Evolutionary conservation across 805 yeast species (phyloP), one percentile per base, ranked within the genome.

Genomic region (Myxozyma vanderwaltii): DNA sequence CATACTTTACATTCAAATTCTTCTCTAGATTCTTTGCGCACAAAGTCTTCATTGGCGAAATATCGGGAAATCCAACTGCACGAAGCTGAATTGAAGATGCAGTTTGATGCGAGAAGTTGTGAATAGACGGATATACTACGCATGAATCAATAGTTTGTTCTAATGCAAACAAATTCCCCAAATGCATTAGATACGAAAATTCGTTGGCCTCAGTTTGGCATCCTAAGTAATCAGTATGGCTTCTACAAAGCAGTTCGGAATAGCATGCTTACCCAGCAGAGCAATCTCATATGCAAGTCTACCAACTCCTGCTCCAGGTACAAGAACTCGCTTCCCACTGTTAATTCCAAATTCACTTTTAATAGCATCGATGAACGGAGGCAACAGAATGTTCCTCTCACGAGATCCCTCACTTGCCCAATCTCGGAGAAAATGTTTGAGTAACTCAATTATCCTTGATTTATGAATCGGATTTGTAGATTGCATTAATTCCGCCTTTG

Each of bases 291-390:
- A 85, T 1, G 96, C 85, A 0, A 90, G 74, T 64, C 90, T 76
- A 0, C 96, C 96, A 26, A 88, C 76, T 0, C 98, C 98, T 1
- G 94, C 82, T 0, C 98, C 98, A 0, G 98, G 97, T 0, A 89
- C 81, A 3, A 91, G 73, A 0, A 89, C 78, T 12, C 82, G 72
- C n/a, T 47, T 61, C 43, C 17, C 54, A 7, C 63, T 51, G 4
- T 61, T 60, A 23, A 49, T 5, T 40, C 76, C 63, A 75, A 71
- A 41, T 72, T 64, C 56, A 3, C 64, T 51, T 2, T 72, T 68
- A 21, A 86, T 70, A 45, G 82, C 82, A 0, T 64, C 48, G 1
- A 69, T 66, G 15, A 89, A 76, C 63, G 84, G 90, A 0, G 75
- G 69, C 31, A 82, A 63, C 46, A 89, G 71, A 0, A 88, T 88